Conservation (phyloP, 768 basidiomycete species). For the Daedaleopsis sinensis region DNA sequence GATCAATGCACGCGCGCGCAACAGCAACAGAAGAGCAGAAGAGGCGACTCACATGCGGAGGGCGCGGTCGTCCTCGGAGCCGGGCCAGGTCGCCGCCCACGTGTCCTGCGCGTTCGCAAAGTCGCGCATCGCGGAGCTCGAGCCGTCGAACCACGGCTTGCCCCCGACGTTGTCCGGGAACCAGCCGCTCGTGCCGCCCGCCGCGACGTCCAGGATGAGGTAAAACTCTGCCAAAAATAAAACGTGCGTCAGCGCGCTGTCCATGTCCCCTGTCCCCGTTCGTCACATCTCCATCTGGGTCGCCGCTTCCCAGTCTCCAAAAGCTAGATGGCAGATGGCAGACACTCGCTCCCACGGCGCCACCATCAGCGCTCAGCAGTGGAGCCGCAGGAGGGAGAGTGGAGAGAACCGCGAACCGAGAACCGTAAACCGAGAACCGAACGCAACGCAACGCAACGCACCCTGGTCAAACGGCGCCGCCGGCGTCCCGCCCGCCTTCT, state of each 20-base stretch:
- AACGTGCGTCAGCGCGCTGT: not conserved
- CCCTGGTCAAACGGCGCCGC: slow-evolving; percentile 60
- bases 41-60: slow-evolving; percentile 64
- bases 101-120: slow-evolving; percentile 61
- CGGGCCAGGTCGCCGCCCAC: slow-evolving; percentile 81
- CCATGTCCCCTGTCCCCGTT: no score
- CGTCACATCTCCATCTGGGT: not conserved
- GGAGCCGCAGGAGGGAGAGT: not conserved
- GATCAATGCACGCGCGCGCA: not conserved
- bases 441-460: slow-evolving; percentile 27
- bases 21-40: not conserved
- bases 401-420: no score
- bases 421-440: no score
- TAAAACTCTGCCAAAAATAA: slow-evolving; percentile 61
- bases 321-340: not conserved
- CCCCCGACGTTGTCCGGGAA: slow-evolving; percentile 64
- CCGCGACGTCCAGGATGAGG: slow-evolving; percentile 78
- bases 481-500: slow-evolving; percentile 43
- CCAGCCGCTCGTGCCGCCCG: slow-evolving; percentile 78
- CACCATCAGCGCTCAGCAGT: not conserved
- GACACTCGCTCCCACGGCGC: not conserved
- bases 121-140: slow-evolving; percentile 67
- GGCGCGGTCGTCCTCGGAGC: slow-evolving; percentile 58
- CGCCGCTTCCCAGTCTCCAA: not conserved
- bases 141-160: slow-evolving; percentile 68